These are phyloP conservation scores for Solanum paucissectum DNA, from an alignment of 257 asterid species.

Conservation along the genomic window DNA sequence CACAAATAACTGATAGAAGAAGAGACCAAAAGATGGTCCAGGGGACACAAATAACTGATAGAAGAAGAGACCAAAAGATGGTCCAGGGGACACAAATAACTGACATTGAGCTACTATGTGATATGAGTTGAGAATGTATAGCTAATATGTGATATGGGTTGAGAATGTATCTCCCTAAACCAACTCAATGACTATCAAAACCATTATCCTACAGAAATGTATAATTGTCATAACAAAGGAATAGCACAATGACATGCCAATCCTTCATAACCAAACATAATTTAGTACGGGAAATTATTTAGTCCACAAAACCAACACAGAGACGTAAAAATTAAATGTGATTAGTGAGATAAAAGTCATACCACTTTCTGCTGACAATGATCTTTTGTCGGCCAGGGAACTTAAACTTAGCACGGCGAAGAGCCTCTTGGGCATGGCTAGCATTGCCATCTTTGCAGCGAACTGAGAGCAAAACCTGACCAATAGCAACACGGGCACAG, in stretches of 20 bases:
- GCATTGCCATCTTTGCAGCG: conserved; percentile 8
- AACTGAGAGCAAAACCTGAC: conserved; percentile 15
- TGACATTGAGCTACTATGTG: background rate
- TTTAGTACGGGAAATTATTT: background rate
- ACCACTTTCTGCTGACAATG: conserved; percentile 14
- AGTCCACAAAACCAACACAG: background rate
- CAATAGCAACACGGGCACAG: conserved; percentile 17
- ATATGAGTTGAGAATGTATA: background rate
- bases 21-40: no score
- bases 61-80: no score
- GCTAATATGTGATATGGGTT: background rate
- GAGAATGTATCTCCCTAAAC: background rate
- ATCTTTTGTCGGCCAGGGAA: conserved; percentile 19
- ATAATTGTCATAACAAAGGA: background rate
- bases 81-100: background rate
- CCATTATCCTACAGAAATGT: background rate
- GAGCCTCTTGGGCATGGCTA: conserved; percentile 8
- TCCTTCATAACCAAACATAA: background rate
- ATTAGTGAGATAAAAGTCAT: background rate
- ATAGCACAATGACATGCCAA: background rate
- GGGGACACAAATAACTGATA: background rate
- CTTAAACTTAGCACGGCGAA: conserved; percentile 15
- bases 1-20: background rate
- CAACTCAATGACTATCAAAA: background rate
- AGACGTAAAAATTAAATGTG: background rate